Evolutionary conservation across 306 rosid genomes (phyloP).

Genomic region (Begonia fuchsioides): DNA sequence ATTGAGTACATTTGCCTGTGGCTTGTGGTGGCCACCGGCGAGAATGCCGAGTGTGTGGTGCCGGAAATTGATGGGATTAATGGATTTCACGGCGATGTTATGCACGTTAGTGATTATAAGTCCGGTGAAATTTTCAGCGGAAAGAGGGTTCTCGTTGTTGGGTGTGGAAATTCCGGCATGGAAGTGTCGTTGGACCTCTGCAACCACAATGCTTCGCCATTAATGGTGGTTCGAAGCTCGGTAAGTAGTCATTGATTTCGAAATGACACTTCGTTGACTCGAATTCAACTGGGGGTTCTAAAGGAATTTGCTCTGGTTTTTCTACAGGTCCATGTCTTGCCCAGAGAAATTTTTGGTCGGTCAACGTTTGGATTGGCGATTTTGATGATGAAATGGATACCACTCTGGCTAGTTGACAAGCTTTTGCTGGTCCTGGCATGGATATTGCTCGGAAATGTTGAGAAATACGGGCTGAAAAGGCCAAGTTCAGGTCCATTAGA

Average conservation of each 20-base stretch:
- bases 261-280: no score
- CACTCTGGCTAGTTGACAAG: conserved; percentile 67
- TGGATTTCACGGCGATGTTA: conserved; percentile 40
- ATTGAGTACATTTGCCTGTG: conserved; percentile 61
- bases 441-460: conserved; percentile 46
- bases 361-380: conserved; percentile 62
- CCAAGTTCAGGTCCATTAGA: conserved; percentile 56
- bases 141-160: conserved; percentile 71
- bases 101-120: conserved; percentile 57
- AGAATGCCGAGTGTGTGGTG: conserved; percentile 60
- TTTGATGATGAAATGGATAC: conserved; percentile 58
- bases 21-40: conserved; percentile 84
- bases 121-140: conserved; percentile 55
- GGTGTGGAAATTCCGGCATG: conserved; percentile 89
- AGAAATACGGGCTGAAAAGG: conserved; percentile 49
- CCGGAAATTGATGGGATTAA: conserved; percentile 51
- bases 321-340: conserved; percentile 61
- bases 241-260: conserved; percentile 26
- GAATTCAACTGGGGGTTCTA: no score
- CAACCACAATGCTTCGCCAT: conserved; percentile 63
- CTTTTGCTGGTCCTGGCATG: conserved; percentile 38
- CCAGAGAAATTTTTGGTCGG: conserved; percentile 51
- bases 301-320: conserved; percentile 7
- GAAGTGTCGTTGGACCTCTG: conserved; percentile 73
- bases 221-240: conserved; percentile 64